Conservation (phyloP, 768 basidiomycete species). For the Boletus coccyginus region DNA sequence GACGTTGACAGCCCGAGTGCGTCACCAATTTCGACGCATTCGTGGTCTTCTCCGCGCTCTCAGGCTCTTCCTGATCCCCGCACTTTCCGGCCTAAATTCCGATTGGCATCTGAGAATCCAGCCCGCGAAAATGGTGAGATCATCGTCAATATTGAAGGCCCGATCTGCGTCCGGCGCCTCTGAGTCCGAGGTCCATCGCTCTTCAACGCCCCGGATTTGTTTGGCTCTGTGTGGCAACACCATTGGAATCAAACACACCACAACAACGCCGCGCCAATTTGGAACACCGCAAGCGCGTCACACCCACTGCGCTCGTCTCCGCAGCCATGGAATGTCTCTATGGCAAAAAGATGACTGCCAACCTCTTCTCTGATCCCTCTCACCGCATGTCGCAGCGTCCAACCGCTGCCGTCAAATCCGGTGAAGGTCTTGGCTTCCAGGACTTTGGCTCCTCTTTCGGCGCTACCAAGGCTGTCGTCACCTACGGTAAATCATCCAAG, state of each 20-base stretch:
- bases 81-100: not conserved
- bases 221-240: slow-evolving; percentile 20
- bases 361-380: slow-evolving; percentile 12
- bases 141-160: slow-evolving; percentile 7
- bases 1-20: not conserved
- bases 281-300: not conserved
- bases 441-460: slow-evolving; percentile 22
- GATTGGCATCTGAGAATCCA: slow-evolving; percentile 15
- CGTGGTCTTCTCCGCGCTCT: not conserved
- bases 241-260: slow-evolving; percentile 27
- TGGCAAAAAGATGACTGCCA: not conserved
- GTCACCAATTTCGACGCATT: not conserved
- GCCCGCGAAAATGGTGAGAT: slow-evolving; percentile 6
- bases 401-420: slow-evolving; percentile 15
- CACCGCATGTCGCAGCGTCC: slow-evolving; percentile 28
- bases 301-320: not conserved
- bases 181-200: no score
- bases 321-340: slow-evolving; percentile 25
- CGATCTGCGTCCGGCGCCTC: not conserved
- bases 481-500: slow-evolving; percentile 1
- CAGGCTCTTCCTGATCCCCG: slow-evolving; percentile 4
- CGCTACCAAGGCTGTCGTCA: slow-evolving; percentile 1
- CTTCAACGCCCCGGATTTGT: slow-evolving; percentile 1
- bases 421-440: slow-evolving; percentile 27
- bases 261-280: slow-evolving; percentile 28